Base-by-base conservation (phyloP, 306 rosid genomes). In the Inga leiocalycina region DNA sequence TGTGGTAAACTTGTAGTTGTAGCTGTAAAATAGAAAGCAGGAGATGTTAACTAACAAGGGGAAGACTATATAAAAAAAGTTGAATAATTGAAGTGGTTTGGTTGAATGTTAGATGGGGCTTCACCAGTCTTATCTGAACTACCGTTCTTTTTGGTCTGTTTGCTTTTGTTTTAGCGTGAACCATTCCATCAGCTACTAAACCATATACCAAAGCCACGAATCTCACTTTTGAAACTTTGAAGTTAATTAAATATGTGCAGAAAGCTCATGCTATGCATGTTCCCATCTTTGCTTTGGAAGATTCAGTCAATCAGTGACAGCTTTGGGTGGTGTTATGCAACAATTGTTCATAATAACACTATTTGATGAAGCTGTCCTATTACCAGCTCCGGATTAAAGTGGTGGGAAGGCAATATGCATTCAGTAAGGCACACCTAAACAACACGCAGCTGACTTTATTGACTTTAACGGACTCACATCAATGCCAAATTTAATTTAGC, bases 21-120 rank as follows among this genome's bases (percentile, higher is more conserved):
- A 39, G 32, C 49, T 19, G 51, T n/a, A 41, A 44, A 3, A 69
- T 2, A 41, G 15, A 41, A 9, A 10, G 32, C 10, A 67, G 20
- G 41, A 67, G 37, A 9, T 39, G 43, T 39, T 39, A 39, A 39
- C 8, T 67, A 34, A 67, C 45, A 34, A 34, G 41, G 70, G 35
- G 20, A 64, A 62, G 35, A 27, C 7, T 7, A 27, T 6, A 15
- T 2, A 2, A 3, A 4, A 19, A 43, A n/a, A n/a, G 54, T 2
- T 24, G 14, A 71, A 4, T 78, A 64, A 62, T 45, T 17, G 20
- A 44, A 45, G 32, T 5, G 4, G 20, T 30, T 30, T 46, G 39
- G 34, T 64, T 62, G 73, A 64, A 65, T 45, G 64, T 46, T 46
- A 78, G 74, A 45, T 20, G 81, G 46, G 62, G 39, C 48, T 65